Conservation (phyloP, 208 protist species). For the Trypanosomatidae sp. region DNA sequence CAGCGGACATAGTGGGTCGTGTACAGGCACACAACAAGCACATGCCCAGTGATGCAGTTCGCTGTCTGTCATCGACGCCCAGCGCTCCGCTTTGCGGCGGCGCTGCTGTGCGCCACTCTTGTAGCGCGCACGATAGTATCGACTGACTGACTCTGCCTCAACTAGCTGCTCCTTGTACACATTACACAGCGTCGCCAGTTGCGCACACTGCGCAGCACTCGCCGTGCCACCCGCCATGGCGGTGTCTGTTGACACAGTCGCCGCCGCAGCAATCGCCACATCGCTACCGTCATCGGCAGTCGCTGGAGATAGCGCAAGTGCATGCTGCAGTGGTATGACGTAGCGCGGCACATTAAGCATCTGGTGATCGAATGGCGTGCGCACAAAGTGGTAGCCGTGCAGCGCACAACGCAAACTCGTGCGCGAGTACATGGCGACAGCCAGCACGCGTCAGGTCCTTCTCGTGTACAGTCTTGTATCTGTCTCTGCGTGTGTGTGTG, state of each 20-base stretch:
- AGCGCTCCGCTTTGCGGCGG: conserved; percentile 7
- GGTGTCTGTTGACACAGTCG: too few relatives aligned
- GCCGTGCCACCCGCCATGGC: too few relatives aligned
- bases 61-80: conserved; percentile 2
- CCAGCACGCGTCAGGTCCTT: too few relatives aligned
- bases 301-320: too few relatives aligned
- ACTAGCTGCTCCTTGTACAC: conserved; percentile 25
- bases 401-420: too few relatives aligned
- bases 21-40: conserved; percentile 1
- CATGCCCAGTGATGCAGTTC: conserved; percentile 19
- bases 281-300: too few relatives aligned
- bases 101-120: conserved; percentile 27
- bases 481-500: too few relatives aligned
- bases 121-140: conserved; percentile 59
- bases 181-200: conserved; percentile 34
- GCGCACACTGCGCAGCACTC: too few relatives aligned
- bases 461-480: too few relatives aligned
- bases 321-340: conserved; percentile 8
- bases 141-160: conserved; percentile 23
- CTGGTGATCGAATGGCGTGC: conserved; percentile 58
- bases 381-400: too few relatives aligned
- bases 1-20: background rate
- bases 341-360: conserved; percentile 19
- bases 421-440: too few relatives aligned
- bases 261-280: too few relatives aligned